A percentile compares a stretch with the other conserved stretches of the same genome.
phyloP scores from a whole-genome alignment of 2,329 filamentous ascomycete genomes.

The Fulvia fulva region DNA sequence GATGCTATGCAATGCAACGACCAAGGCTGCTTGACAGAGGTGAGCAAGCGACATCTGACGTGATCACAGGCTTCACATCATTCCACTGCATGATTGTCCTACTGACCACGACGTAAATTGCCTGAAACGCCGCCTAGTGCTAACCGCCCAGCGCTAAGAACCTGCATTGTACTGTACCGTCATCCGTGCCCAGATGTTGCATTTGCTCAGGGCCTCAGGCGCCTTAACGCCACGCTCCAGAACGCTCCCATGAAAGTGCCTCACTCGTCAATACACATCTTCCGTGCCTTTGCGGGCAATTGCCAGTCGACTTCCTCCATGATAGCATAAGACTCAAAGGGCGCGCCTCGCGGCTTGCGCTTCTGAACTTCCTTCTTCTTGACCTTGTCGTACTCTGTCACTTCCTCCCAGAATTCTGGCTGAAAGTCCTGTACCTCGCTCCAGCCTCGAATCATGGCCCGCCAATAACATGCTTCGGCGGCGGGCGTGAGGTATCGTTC shows the following conservation, averaged over 20 bases:
- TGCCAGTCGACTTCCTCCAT: slow-evolving; percentile 31
- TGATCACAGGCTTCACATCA: neutral
- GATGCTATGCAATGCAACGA: too few species aligned
- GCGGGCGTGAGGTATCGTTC: slow-evolving; percentile 29
- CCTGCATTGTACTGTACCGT: neutral
- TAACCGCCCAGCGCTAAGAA: neutral
- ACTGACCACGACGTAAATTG: too few species aligned
- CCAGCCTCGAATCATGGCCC: slow-evolving; percentile 29
- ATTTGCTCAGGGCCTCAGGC: neutral
- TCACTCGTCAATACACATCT: slow-evolving; percentile 24
- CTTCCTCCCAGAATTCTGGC: slow-evolving; percentile 23
- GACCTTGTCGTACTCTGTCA: slow-evolving; percentile 17
- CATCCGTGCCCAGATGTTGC: neutral
- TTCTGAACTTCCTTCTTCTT: slow-evolving; percentile 19
- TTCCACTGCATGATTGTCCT: too few species aligned
- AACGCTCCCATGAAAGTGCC: neutral
- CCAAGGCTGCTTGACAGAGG: neutral
- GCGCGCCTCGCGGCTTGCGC: slow-evolving; percentile 23
- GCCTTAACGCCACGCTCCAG: slow-evolving; percentile 4
- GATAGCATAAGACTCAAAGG: slow-evolving; percentile 31
- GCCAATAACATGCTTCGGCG: slow-evolving; percentile 32
- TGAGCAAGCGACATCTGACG: neutral
- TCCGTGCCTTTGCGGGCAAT: slow-evolving; percentile 25
- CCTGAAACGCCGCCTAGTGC: too few species aligned
- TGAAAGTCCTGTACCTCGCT: slow-evolving; percentile 45